Conservation (phyloP, 1,139 yeast genomes). For the Debaryomyces coudertii region DNA sequence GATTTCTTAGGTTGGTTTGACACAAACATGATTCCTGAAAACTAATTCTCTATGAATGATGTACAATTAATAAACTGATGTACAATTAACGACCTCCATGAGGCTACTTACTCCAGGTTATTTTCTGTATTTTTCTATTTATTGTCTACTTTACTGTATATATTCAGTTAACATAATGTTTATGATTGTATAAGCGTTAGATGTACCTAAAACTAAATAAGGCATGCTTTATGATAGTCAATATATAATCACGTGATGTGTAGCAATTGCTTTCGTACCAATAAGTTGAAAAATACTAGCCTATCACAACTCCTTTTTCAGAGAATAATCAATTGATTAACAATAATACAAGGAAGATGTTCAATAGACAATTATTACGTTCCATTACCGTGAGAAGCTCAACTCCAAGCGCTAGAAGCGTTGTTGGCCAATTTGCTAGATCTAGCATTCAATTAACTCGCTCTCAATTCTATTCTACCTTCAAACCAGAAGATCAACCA, state of each 20-base stretch:
- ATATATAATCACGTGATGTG: constrained; percentile 18
- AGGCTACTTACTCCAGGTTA: no score
- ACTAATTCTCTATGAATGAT: constrained; percentile 10
- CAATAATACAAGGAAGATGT: constrained; percentile 12
- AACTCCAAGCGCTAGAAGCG: constrained; percentile 3
- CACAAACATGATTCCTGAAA: constrained; percentile 46
- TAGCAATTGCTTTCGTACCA: constrained; percentile 14
- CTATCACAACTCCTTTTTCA: background rate
- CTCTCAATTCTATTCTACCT: constrained; percentile 26
- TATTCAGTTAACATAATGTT: constrained; percentile 3
- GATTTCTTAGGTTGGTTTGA: constrained; percentile 98
- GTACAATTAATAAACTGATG: background rate
- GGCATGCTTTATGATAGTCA: background rate
- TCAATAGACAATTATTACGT: constrained; percentile 19
- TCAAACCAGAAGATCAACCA: constrained; percentile 65
- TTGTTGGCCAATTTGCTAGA: background rate
- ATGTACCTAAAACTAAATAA: no score
- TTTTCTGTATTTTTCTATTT: background rate
- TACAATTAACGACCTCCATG: no score
- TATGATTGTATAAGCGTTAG: background rate
- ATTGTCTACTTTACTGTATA: background rate
- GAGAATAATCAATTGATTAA: background rate
- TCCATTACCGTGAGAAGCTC: constrained; percentile 11
- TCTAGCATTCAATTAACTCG: constrained; percentile 2
- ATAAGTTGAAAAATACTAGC: background rate